Base-by-base conservation (phyloP, 2,329 filamentous ascomycete species). In the Erysiphe neolycopersici region DNA sequence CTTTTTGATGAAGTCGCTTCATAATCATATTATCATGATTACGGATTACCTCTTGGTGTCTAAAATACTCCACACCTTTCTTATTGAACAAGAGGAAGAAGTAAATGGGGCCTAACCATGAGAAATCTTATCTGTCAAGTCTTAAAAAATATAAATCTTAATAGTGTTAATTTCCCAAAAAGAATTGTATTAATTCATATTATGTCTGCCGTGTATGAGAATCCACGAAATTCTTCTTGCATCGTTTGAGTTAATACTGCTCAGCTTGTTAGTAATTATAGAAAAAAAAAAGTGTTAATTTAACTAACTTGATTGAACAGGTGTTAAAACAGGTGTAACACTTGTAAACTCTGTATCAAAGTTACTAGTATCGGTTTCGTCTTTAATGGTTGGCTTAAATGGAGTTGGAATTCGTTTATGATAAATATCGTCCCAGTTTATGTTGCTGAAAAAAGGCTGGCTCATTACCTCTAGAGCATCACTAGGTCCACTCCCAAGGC, bases 391-490 rank as follows among this genome's bases (percentile, higher is more conserved):
- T 16, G 89, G 89, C 60, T 85, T 61, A 65, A 94, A 95, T 0
- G 89, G 89, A 44, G 89, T 79, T 43, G 76, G 71, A 17, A 94
- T 74, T 32, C 83, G 73, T 72, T 95, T 98, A 64, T 94, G 73
- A 60, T 94, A 95, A 48, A 98, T 84, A 57, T 98, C 89, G 51
- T 98, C 89, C 89, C 89, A 98, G 62, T 89, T 92, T 59, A 95
- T 81, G 58, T 89, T 92, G 48, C 84, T 71, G 67, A 98, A 98
- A 68, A 98, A 98, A 1, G 89, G 82, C 60, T 98, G 89, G 57
- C 77, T 91, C 89, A 98, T 98, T 57, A 98, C 79, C 61, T 98
- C 89, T 61, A 95, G 85, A 3, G 89, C 89, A 61, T 98, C 89
- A 0, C 89, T 95, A 2, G 89, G 87, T 3, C 89, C 89, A 51